phyloP scores from a whole-genome alignment of 257 asterid genomes.

The Lycium ferocissimum region DNA sequence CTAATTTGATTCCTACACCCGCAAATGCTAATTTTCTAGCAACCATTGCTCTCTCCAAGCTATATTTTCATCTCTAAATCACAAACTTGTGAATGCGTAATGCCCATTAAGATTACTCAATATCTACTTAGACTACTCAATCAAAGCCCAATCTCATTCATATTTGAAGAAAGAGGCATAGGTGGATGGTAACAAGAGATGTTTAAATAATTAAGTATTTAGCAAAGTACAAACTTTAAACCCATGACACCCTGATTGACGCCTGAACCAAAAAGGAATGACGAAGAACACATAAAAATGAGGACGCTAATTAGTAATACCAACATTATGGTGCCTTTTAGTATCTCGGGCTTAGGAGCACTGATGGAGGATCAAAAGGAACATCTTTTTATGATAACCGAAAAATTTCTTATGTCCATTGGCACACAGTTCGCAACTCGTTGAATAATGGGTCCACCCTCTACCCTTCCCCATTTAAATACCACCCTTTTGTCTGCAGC shows the following conservation, averaged over 20 bases:
- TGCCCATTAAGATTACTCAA: not conserved
- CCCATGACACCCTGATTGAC: not conserved
- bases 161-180: constrained; percentile 7
- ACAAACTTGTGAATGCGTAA: not conserved
- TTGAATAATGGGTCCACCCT: not conserved
- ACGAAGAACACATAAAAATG: constrained; percentile 1
- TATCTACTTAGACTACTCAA: not conserved
- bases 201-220: not conserved
- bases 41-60: not conserved
- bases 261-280: not conserved
- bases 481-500: not conserved
- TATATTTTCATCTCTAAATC: not conserved
- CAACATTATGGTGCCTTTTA: not conserved
- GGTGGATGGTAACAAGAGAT: not conserved
- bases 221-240: not conserved
- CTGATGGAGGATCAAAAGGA: not conserved
- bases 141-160: not conserved
- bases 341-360: not conserved
- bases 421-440: not conserved
- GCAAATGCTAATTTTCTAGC: not conserved
- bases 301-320: not conserved
- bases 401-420: not conserved
- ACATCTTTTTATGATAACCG: not conserved
- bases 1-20: not conserved
- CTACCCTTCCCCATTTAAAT: not conserved